Evolutionary conservation across 106 monocot species (phyloP).

Genomic region (Allium sativum): DNA sequence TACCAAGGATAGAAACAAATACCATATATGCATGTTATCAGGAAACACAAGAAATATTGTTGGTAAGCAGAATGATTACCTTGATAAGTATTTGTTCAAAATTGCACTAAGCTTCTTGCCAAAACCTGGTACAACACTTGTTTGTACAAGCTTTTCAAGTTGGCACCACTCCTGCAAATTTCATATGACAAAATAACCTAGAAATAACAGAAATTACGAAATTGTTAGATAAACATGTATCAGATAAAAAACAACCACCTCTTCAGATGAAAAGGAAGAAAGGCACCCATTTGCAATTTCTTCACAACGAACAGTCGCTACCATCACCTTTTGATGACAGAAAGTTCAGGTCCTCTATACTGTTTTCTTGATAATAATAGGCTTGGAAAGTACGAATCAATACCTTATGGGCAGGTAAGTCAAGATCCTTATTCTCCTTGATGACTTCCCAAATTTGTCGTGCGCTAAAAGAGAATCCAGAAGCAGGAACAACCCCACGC

Average conservation of each 20-base stretch:
- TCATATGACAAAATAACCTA: conserved; percentile 6
- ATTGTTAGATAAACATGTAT: background rate
- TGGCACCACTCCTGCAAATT: conserved; percentile 57
- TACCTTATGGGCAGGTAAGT: conserved; percentile 93
- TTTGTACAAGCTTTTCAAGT: conserved; percentile 66
- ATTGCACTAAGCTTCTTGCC: conserved; percentile 75
- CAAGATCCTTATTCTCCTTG: conserved; percentile 96
- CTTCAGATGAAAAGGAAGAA: conserved; percentile 48
- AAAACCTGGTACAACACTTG: conserved; percentile 58
- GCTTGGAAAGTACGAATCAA: background rate
- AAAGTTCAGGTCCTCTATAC: too few species aligned
- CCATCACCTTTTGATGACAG: conserved; percentile 83
- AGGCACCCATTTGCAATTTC: conserved; percentile 93
- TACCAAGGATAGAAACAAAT: too few species aligned
- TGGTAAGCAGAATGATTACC: conserved; percentile 38
- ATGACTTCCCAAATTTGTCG: conserved; percentile 93
- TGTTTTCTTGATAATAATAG: background rate
- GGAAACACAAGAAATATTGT: background rate
- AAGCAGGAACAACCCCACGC: conserved; percentile 86
- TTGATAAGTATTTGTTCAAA: conserved; percentile 53
- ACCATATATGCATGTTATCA: background rate
- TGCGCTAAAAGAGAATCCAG: conserved; percentile 85
- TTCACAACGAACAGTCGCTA: conserved; percentile 97
- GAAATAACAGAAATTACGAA: conserved; percentile 2
- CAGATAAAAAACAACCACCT: conserved; percentile 32